These are phyloP conservation scores for Aristolochia contorta DNA, from an alignment of 164 flowering plant genomes.

Conservation along the genomic window DNA sequence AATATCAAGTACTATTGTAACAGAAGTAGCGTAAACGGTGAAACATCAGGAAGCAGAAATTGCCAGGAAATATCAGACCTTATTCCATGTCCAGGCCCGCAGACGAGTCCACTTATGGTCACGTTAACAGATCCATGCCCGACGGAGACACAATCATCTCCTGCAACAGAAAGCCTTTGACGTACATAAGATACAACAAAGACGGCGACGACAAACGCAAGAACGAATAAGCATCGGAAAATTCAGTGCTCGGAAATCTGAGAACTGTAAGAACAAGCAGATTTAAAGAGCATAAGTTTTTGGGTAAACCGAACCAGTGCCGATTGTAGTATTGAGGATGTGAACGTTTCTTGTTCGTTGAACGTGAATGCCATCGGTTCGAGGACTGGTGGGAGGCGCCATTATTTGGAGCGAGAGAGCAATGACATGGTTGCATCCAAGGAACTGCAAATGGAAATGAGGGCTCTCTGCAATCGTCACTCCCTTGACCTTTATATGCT, in stretches of 20 bases:
- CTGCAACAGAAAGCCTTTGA: background rate
- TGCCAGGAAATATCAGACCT: background rate
- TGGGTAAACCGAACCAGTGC: background rate
- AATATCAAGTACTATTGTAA: background rate
- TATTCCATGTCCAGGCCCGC: slow-evolving; percentile 9
- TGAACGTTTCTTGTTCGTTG: background rate
- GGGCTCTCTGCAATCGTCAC: background rate
- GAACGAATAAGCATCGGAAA: background rate
- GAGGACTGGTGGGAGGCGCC: slow-evolving; percentile 1
- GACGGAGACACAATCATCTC: slow-evolving; percentile 5
- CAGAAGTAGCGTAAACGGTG: background rate
- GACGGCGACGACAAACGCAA: background rate
- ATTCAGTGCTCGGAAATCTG: too few relatives aligned
- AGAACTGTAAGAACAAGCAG: background rate
- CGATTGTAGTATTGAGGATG: slow-evolving; percentile 1
- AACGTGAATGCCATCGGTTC: slow-evolving; percentile 7
- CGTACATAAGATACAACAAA: background rate
- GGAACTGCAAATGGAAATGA: slow-evolving; percentile 2
- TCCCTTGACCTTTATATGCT: background rate
- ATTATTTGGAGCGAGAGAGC: background rate
- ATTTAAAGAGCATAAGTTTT: background rate
- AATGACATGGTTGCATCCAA: background rate
- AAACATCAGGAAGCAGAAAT: background rate
- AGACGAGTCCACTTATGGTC: background rate
- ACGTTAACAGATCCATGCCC: slow-evolving; percentile 7